Percentiles rank a stretch among this genome's conserved stretches.
phyloP scores from a whole-genome alignment of 257 asterid species.

The Nicotiana obtusifolia region DNA sequence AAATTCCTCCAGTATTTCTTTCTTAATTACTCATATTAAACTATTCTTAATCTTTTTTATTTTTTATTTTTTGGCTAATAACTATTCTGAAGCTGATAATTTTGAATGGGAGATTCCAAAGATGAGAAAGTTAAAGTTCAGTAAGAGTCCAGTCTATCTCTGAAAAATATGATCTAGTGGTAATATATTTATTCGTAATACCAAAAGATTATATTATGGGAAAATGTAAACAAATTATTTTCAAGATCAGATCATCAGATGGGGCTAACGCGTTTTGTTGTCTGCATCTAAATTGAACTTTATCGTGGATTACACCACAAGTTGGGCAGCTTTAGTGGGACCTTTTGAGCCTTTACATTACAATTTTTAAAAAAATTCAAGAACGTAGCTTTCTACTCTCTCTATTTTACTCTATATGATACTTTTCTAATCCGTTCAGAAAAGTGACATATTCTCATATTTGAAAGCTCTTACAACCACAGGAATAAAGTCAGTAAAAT shows the following conservation, averaged over 20 bases:
- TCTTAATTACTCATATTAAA: background rate
- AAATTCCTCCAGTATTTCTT: background rate
- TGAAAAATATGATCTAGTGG: background rate
- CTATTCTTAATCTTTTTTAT: no score
- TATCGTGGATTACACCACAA: background rate
- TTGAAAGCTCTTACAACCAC: no score
- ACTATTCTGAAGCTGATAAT: background rate
- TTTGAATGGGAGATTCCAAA: background rate
- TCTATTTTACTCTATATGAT: no score
- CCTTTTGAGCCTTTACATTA: background rate
- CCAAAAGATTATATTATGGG: background rate
- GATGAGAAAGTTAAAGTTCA: background rate
- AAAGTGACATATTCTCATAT: no score
- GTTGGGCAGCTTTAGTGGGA: background rate
- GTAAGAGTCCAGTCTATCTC: background rate
- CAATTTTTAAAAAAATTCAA: no score
- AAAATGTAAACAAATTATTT: background rate
- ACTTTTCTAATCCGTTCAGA: no score
- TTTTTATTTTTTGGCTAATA: no score
- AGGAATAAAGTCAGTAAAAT: no score
- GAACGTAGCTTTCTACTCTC: background rate
- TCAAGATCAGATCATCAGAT: background rate
- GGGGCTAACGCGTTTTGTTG: constrained; percentile 9
- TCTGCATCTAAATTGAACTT: background rate
- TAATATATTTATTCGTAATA: no score